phyloP scores from a whole-genome alignment of 108 stramenopile genomes.

The Skeletonema potamos region DNA sequence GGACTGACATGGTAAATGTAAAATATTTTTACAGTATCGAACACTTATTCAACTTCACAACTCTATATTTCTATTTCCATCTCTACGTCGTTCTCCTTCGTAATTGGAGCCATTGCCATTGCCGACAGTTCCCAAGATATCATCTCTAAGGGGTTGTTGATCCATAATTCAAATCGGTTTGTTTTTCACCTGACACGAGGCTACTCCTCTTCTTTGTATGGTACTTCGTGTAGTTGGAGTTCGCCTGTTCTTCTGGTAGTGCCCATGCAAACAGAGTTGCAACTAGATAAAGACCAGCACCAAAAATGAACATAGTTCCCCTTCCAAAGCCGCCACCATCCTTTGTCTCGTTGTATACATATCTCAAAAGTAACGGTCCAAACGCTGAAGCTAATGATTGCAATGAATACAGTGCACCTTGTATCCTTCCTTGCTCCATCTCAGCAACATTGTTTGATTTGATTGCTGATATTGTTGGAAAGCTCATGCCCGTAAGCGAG shows the following conservation, averaged over 20 bases:
- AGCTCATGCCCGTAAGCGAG: conserved; percentile 62
- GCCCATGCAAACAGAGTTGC: conserved; percentile 58
- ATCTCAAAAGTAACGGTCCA: conserved; percentile 65
- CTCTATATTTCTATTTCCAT: no score
- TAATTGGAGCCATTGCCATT: no score
- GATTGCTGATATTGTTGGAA: conserved; percentile 86
- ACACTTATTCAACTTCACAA: background rate
- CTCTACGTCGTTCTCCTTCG: no score
- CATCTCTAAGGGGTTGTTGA: no score
- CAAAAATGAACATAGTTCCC: conserved; percentile 81
- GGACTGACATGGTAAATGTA: no score
- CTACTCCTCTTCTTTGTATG: conserved; percentile 20
- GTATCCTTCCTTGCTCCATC: conserved; percentile 81
- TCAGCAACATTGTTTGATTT: conserved; percentile 83
- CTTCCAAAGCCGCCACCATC: conserved; percentile 53
- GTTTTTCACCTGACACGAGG: background rate
- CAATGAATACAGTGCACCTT: conserved; percentile 82
- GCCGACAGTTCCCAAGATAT: no score
- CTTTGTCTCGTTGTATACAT: conserved; percentile 60
- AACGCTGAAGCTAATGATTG: conserved; percentile 74
- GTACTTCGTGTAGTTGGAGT: conserved; percentile 29
- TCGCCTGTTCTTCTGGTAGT: conserved; percentile 64
- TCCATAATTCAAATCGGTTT: background rate
- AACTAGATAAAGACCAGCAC: conserved; percentile 60
- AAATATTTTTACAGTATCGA: background rate